Conservation (phyloP, 2,329 filamentous ascomycete species). For the Stemphylium beticola region DNA sequence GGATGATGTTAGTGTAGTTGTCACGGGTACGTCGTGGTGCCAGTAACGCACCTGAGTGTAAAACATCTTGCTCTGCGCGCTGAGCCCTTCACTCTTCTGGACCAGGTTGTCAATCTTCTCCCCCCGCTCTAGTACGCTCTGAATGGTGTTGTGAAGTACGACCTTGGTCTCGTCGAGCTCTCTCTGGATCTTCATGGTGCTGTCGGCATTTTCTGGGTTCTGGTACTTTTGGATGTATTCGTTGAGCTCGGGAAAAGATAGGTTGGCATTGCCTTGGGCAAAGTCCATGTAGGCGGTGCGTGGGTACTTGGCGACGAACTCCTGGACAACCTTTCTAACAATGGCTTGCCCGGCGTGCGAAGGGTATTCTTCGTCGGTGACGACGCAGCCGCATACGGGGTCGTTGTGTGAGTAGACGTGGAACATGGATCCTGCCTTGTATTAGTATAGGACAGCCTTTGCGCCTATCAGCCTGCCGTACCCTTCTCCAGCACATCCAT, state of each 20-base stretch:
- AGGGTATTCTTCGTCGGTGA: slow-evolving; percentile 59
- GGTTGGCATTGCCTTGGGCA: slow-evolving; percentile 45
- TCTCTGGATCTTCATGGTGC: slow-evolving; percentile 93
- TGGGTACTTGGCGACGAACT: slow-evolving; percentile 81
- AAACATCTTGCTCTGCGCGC: slow-evolving; percentile 95
- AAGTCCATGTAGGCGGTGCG: slow-evolving; percentile 68
- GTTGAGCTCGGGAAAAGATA: slow-evolving; percentile 75
- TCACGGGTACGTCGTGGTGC: not conserved
- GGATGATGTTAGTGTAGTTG: not conserved
- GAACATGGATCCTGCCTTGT: slow-evolving; percentile 65
- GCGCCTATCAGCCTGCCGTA: not conserved
- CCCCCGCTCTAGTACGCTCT: slow-evolving; percentile 83
- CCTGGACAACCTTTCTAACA: slow-evolving; percentile 84
- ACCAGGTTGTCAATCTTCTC: slow-evolving; percentile 97
- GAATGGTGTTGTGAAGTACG: slow-evolving; percentile 94
- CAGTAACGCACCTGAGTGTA: slow-evolving; percentile 72
- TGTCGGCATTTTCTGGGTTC: slow-evolving; percentile 86
- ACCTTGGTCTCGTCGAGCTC: slow-evolving; percentile 98
- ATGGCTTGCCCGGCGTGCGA: slow-evolving; percentile 84
- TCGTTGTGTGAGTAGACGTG: slow-evolving; percentile 55
- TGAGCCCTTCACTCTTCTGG: slow-evolving; percentile 89
- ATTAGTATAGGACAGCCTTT: not conserved
- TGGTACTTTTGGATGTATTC: slow-evolving; percentile 82
- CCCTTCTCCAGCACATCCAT: slow-evolving; percentile 86
- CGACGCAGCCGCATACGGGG: slow-evolving; percentile 56